phyloP scores from a whole-genome alignment of 345 rosid species.

The Populus deltoides region DNA sequence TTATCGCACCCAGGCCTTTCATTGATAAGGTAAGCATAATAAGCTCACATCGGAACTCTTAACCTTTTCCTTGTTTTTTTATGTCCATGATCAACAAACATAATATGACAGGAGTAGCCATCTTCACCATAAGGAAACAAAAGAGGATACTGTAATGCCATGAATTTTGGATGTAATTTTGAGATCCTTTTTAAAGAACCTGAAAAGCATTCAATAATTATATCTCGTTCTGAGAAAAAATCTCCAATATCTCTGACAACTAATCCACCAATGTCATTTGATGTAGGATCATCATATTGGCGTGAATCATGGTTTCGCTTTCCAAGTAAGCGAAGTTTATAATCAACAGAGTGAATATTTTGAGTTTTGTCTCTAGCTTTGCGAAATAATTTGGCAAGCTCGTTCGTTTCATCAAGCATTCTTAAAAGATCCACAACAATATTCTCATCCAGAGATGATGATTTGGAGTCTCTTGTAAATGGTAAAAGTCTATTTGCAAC shows the following conservation, averaged over 20 bases:
- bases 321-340: background rate
- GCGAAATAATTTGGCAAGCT: background rate
- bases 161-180: too few species aligned
- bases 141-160: too few species aligned
- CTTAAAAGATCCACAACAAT: background rate
- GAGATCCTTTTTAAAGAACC: too few species aligned
- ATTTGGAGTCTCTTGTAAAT: fast-evolving
- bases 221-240: too few species aligned
- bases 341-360: background rate
- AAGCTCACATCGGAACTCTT: too few species aligned
- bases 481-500: background rate
- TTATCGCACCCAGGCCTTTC: too few species aligned
- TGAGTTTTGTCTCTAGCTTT: background rate
- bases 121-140: too few species aligned
- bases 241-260: too few species aligned
- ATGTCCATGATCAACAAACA: too few species aligned
- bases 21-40: too few species aligned
- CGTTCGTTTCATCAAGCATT: background rate
- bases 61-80: too few species aligned
- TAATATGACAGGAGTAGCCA: too few species aligned
- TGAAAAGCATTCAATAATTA: background rate
- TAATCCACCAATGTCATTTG: background rate
- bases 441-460: fast-evolving
- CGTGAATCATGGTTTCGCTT: fast-evolving
- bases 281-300: background rate